These are phyloP conservation scores for Scedosporium dehoogii DNA, from an alignment of 2,329 filamentous ascomycete species.

Conservation along the genomic window DNA sequence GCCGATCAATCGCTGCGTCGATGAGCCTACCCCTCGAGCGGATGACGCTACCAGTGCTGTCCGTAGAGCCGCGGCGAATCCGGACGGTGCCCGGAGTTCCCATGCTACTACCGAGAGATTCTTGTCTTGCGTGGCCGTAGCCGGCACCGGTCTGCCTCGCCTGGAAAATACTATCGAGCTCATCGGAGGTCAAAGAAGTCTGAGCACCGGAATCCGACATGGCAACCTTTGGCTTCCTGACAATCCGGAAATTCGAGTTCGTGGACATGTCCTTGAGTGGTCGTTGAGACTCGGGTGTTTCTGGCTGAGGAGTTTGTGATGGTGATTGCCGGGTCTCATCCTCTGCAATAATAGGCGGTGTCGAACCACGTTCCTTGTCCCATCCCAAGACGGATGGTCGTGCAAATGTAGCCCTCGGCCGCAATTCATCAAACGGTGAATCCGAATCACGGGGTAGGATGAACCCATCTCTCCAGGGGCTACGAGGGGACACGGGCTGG, in stretches of 20 bases:
- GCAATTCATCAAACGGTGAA: slow-evolving; percentile 17
- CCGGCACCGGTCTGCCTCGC: slow-evolving; percentile 29
- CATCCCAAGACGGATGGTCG: slow-evolving; percentile 22
- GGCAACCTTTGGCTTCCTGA: slow-evolving; percentile 22
- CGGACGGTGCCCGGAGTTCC: slow-evolving; percentile 31
- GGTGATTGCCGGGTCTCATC: slow-evolving; percentile 52
- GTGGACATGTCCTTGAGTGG: slow-evolving; percentile 54
- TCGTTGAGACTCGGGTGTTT: slow-evolving; percentile 44
- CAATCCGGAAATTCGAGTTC: slow-evolving; percentile 36
- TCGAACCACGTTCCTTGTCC: slow-evolving; percentile 1
- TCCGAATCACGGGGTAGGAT: slow-evolving; percentile 41
- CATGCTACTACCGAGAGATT: slow-evolving; percentile 24
- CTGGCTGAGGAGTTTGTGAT: slow-evolving; percentile 25
- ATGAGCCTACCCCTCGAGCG: slow-evolving; percentile 25
- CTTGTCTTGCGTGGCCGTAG: slow-evolving; percentile 22
- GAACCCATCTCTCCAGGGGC: slow-evolving; percentile 44
- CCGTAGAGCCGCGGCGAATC: slow-evolving; percentile 33
- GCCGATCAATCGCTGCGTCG: slow-evolving; percentile 40
- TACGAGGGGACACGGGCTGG: slow-evolving; percentile 35
- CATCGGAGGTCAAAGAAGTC: slow-evolving; percentile 71
- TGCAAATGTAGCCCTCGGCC: slow-evolving; percentile 9
- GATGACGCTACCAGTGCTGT: slow-evolving; percentile 35
- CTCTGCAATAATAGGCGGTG: slow-evolving; percentile 43
- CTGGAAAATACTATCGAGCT: slow-evolving; percentile 67
- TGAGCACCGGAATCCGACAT: slow-evolving; percentile 47